Percentiles rank a stretch among this genome's conserved stretches.
Evolutionary conservation across 106 monocot species (phyloP).

Genomic region (Dendrobium nobile): DNA sequence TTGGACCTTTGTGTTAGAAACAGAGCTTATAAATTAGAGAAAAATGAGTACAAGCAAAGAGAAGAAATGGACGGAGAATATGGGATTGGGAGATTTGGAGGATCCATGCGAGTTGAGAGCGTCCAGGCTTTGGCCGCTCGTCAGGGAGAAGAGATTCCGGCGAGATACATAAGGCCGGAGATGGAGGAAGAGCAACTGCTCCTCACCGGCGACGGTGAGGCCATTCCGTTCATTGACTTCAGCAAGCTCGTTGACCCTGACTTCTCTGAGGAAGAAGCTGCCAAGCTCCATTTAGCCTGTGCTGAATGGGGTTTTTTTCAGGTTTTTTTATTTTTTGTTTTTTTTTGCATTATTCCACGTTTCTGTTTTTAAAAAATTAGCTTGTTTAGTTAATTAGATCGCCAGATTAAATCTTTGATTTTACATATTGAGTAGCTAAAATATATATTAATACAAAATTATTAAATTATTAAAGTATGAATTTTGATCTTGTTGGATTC

Average conservation of each 20-base stretch:
- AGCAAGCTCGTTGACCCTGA: conserved; percentile 20
- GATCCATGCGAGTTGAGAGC: conserved; percentile 17
- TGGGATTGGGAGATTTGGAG: conserved; percentile 4
- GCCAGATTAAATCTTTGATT: no score
- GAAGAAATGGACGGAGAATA: not conserved
- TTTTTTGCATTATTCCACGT: no score
- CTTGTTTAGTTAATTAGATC: no score
- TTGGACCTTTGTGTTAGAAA: no score
- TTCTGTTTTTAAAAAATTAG: no score
- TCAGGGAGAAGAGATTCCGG: conserved; percentile 11
- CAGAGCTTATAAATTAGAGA: no score
- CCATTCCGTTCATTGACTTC: conserved; percentile 40
- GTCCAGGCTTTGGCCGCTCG: conserved; percentile 34
- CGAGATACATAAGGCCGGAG: conserved; percentile 38
- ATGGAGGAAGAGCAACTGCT: not conserved
- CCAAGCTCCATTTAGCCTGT: conserved; percentile 37
- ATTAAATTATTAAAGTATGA: no score
- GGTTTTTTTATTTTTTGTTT: conserved; percentile 7
- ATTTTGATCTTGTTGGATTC: no score
- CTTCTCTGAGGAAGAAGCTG: conserved; percentile 19
- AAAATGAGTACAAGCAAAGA: not conserved
- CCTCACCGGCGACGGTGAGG: not conserved
- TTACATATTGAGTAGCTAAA: no score
- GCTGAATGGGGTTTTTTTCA: conserved; percentile 52
- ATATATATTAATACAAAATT: no score